These are phyloP conservation scores for Paspalum notatum DNA, from an alignment of 176 grass and related monocot species.

Conservation along the genomic window DNA sequence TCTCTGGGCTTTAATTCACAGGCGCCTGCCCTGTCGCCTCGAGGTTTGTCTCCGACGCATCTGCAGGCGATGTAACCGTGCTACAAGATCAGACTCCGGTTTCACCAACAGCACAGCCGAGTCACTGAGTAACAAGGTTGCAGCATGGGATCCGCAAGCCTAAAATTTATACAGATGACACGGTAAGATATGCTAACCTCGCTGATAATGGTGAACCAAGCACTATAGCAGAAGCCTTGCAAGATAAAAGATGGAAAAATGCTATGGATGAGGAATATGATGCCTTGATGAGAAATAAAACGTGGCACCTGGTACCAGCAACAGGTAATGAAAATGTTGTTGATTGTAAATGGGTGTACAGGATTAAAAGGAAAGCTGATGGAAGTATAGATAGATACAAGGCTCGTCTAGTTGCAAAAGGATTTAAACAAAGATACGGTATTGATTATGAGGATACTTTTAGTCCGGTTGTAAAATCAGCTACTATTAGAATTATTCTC, in stretches of 20 bases:
- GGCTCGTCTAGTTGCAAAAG: too few species aligned
- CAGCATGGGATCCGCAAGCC: not conserved
- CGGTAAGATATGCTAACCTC: not conserved
- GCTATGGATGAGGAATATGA: not conserved
- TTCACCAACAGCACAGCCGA: not conserved
- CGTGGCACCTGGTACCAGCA: not conserved
- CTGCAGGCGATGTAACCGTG: too few species aligned
- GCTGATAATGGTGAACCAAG: not conserved
- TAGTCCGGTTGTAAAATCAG: too few species aligned
- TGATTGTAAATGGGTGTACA: too few species aligned
- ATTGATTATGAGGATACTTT: not conserved
- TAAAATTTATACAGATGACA: not conserved
- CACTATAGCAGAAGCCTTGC: not conserved
- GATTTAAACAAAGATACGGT: not conserved
- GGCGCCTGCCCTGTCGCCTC: too few species aligned
- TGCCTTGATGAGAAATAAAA: not conserved
- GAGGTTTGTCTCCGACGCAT: too few species aligned
- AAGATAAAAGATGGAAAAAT: not conserved
- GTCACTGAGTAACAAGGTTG: fast-evolving
- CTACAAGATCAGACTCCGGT: too few species aligned
- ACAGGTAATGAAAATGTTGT: not conserved
- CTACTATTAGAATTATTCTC: too few species aligned
- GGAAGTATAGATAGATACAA: too few species aligned
- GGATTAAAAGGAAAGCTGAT: too few species aligned
- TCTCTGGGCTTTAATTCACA: too few species aligned